Base-by-base conservation (phyloP, 192 early-diverging fungal species). In the Chytriomyces confervae region DNA sequence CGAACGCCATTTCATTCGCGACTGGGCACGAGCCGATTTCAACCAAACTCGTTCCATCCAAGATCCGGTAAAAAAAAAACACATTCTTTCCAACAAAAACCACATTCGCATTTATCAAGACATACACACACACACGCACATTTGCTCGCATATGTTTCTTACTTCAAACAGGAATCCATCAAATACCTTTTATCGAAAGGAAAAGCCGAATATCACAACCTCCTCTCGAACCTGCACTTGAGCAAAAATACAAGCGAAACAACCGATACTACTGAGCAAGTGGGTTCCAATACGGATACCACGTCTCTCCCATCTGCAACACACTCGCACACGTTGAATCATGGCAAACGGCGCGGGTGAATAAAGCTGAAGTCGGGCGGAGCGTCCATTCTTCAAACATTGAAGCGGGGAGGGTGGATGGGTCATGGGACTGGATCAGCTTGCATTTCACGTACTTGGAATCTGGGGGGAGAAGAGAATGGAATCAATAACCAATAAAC, bases 21-120 rank as follows among this genome's bases (percentile, higher is more conserved):
- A 75, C 7, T 75, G 72, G 72, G 72, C 72, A 29, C 60, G 72
- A 1, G 9, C 72, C 3, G 72, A 75, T 50, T 75, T 75, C 45
- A 61, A 75, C 8, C 27, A 44, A n/a, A 2, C 72, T 3, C 8
- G 72, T 18, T 43, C 24, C 46, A 61, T 64, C 16, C 62, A 57
- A 44, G 72, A 75, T 64, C n/a, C 72, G 1, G 72, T 75, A 57
- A 36, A 29, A n/a, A n/a, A 57, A 4, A n/a, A 20, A 18, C 16
- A n/a, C n/a, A 11, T 70, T n/a, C 18, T 66, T 23, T 29, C 27
- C 0, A 66, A 66, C n/a, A 23, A 3, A 2, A 16, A 16, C 5
- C 16, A 13, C 27, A 2, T 6, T 66, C 24, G 13, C 9, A 16
- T 61, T 60, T 60, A 60, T 20, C 20, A 27, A 27, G 36, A 36